phyloP scores from a whole-genome alignment of 495 filamentous ascomycete species.

The Penicillium cinerascens region DNA sequence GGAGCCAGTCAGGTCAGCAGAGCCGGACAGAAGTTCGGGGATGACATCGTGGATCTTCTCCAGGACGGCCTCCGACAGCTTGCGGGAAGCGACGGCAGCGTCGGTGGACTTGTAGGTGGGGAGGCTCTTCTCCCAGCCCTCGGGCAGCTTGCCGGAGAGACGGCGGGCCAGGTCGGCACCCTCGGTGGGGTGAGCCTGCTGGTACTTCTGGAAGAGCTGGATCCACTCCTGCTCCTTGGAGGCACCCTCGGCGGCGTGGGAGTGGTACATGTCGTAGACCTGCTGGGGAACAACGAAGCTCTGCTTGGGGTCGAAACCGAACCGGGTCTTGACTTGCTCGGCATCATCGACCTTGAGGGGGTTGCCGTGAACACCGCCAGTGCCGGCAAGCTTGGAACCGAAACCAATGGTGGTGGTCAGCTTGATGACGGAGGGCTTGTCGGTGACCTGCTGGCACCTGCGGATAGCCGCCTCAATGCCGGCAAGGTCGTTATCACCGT shows the following conservation, averaged over 20 bases:
- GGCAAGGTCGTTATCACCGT: constrained; percentile 87
- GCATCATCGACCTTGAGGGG: constrained; percentile 92
- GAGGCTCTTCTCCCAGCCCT: constrained; percentile 94
- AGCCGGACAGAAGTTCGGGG: constrained; percentile 92
- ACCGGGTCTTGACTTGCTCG: constrained; percentile 84
- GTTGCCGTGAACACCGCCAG: constrained; percentile 91
- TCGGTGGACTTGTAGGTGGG: constrained; percentile 90
- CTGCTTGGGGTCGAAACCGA: constrained; percentile 94
- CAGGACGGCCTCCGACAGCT: constrained; percentile 91
- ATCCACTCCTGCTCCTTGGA: constrained; percentile 95
- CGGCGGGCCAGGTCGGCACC: constrained; percentile 78
- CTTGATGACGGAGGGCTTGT: constrained; percentile 97
- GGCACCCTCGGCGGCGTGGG: constrained; percentile 78
- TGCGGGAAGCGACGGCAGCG: constrained; percentile 81
- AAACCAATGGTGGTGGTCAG: constrained; percentile 97
- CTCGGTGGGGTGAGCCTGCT: constrained; percentile 67
- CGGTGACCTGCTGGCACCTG: constrained; percentile 77
- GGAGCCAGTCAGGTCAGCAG: constrained; percentile 95
- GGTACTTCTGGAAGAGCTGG: constrained; percentile 84
- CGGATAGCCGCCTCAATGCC: constrained; percentile 86
- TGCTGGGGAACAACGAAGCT: constrained; percentile 90
- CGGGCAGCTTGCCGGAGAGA: constrained; percentile 77
- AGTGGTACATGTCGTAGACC: constrained; percentile 87
- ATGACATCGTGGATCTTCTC: constrained; percentile 78
- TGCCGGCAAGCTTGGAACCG: constrained; percentile 90